Conservation (phyloP, 1,139 yeast species). For the Taphrina populina region DNA sequence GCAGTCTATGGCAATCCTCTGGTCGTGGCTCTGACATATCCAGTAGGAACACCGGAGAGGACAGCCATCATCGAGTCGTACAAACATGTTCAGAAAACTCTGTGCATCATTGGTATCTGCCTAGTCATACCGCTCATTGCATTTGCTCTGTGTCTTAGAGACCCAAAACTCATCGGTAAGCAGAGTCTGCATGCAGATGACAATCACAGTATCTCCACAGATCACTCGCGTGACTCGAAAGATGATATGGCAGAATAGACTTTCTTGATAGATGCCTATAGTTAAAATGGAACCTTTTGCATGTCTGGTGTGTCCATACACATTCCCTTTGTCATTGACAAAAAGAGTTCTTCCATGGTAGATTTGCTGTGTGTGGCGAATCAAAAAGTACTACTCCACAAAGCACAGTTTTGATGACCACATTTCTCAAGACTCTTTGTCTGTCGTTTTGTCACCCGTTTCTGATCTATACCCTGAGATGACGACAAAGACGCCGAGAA, state of each 20-base stretch:
- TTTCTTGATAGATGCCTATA: too few relatives aligned
- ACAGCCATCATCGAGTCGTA: conserved; percentile 38
- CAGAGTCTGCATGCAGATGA: conserved; percentile 30
- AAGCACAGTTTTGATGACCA: too few relatives aligned
- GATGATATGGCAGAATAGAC: too few relatives aligned
- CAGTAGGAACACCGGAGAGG: conserved; percentile 37
- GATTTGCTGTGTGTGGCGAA: too few relatives aligned
- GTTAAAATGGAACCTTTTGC: too few relatives aligned
- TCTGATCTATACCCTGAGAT: too few relatives aligned
- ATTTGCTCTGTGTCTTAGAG: conserved; percentile 31
- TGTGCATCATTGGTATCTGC: conserved; percentile 56
- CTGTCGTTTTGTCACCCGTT: too few relatives aligned
- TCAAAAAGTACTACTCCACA: too few relatives aligned
- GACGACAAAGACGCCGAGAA: background rate
- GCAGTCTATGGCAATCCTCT: conserved; percentile 38
- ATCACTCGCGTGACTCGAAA: conserved; percentile 7
- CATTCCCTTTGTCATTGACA: too few relatives aligned
- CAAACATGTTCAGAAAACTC: conserved; percentile 51
- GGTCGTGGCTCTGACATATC: conserved; percentile 35
- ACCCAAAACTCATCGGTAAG: conserved; percentile 22
- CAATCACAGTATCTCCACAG: conserved; percentile 6
- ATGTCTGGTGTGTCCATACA: too few relatives aligned
- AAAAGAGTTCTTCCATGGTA: too few relatives aligned
- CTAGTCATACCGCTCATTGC: conserved; percentile 20
- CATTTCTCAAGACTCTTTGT: too few relatives aligned